Base-by-base conservation (phyloP, 192 early-diverging fungal species). In the Coemansia sp. region DNA sequence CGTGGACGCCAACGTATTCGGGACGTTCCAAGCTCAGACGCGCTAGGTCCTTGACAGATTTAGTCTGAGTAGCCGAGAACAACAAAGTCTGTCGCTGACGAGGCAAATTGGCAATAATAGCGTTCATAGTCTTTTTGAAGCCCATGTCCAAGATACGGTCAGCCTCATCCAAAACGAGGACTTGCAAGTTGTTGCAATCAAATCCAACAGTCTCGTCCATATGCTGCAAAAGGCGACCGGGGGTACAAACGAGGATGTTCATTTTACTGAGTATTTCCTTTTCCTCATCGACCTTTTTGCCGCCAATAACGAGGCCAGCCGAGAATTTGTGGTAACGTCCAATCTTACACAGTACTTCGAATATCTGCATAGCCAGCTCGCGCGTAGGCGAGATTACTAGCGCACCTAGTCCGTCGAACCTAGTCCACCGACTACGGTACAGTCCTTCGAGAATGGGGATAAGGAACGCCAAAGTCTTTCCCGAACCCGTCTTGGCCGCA, bases 51-150 rank as follows among this genome's bases (percentile, higher is more conserved):
- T 91, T 93, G 38, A 99, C 95, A 33, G 93, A 93, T 59, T 96
- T 96, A 15, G 97, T 98, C 86, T 98, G 96, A 11, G 97, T 99
- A 6, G 97, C 97, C 43, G 96, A 97, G 66, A 99, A 99, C 54
- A 99, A 79, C 70, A 98, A 86, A 3, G 97, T 99, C 71, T 97
- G 96, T 33, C 97, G 86, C 33, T 93, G 80, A 34, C 75, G 87
- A 16, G 96, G 96, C 76, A 99, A 75, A 66, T 93, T 93, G 57
- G 87, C 91, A 13, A 95, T 83, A 62, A 95, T 93, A 20, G 93
- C 93, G 69, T 95, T 95, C 62, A 95, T 74, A 1, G 88, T 89
- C 52, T 90, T 90, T 61, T 90, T 88, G 77, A 95, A 95, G n/a
- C 93, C 93, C 87, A 94, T 87, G 75, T 95, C 93, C 73, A 95